Conservation (phyloP, 2,329 filamentous ascomycete genomes). For the Eutypella sp. region DNA sequence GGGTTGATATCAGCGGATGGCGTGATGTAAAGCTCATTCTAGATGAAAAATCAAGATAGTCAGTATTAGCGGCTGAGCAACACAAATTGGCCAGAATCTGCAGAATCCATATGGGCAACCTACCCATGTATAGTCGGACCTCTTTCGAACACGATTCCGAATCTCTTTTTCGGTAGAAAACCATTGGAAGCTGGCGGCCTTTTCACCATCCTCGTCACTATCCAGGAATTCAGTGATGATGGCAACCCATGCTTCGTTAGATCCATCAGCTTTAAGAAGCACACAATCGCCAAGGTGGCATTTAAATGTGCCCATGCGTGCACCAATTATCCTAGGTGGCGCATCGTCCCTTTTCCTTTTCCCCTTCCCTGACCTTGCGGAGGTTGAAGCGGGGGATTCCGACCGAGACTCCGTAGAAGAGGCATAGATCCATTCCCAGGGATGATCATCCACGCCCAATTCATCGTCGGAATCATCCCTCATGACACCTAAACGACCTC, state of each 20-base stretch:
- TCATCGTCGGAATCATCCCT: slow-evolving; percentile 88
- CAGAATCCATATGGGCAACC: too few species aligned
- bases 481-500: slow-evolving; percentile 52
- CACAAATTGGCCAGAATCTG: too few species aligned
- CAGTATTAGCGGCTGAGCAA: slow-evolving; percentile 4
- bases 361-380: slow-evolving; percentile 5
- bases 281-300: slow-evolving; percentile 80
- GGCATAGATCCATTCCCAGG: slow-evolving; percentile 78
- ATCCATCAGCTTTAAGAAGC: slow-evolving; percentile 80
- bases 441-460: slow-evolving; percentile 64
- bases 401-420: slow-evolving; percentile 2
- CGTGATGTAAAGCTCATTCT: slow-evolving; percentile 92
- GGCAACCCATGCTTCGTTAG: slow-evolving; percentile 86
- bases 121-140: slow-evolving; percentile 70
- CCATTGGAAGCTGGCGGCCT: slow-evolving; percentile 89
- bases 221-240: slow-evolving; percentile 80
- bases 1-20: slow-evolving; percentile 83
- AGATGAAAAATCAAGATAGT: slow-evolving; percentile 8
- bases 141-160: slow-evolving; percentile 74
- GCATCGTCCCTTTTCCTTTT: slow-evolving; percentile 31
- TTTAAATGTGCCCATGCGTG: slow-evolving; percentile 74
- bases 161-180: slow-evolving; percentile 91
- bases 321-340: slow-evolving; percentile 65
- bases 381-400: slow-evolving; percentile 1
- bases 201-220: slow-evolving; percentile 67